Evolutionary conservation across 192 early-diverging fungal species (phyloP), one percentile per base, ranked within the genome.

Genomic region (Coemansia sp.): DNA sequence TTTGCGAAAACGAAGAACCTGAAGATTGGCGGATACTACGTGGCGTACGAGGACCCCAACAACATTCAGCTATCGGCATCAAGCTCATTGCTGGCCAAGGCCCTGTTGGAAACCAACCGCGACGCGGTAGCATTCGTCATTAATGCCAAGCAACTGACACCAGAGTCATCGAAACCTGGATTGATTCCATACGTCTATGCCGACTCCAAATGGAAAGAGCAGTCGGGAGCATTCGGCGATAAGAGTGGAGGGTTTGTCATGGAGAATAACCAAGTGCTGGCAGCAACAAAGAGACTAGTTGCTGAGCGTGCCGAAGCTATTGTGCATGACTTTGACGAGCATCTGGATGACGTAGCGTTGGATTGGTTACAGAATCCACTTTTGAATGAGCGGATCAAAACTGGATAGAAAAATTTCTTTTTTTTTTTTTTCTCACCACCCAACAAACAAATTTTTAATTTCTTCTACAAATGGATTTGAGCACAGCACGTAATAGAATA

Each of bases 401-500:
- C 65, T 15, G 20, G 20, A 23, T 38, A 41, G 12, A 12, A 38
- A 0, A 31, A 53, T 44, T 33, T 38, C 14, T 47, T 41, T 33
- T 59, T 43, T 58, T 44, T 33, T 38, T 21, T 47, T 41, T 33
- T 59, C 43, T 43, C 15, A 44, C 11, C 11, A 78, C 38, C 38
- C 11, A 39, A 10, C 44, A 11, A 16, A 1, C 4, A n/a, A n/a
- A n/a, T 26, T 26, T 26, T 26, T 4, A 26, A 26, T 26, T 26
- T 26, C n/a, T n/a, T n/a, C n/a, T n/a, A n/a, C n/a, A n/a, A 26
- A 46, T 79, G 76, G 79, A 90, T 50, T 77, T 90, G 13, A 71
- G 74, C 15, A 59, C 78, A 2, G 76, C 86, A 23, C 81, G 86
- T 40, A 68, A 78, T 45, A 79, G 84, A 48, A 91, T 93, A 50